These are phyloP conservation scores for Trametes hirsuta DNA, from an alignment of 1,284 basidiomycete species.

Conservation along the genomic window DNA sequence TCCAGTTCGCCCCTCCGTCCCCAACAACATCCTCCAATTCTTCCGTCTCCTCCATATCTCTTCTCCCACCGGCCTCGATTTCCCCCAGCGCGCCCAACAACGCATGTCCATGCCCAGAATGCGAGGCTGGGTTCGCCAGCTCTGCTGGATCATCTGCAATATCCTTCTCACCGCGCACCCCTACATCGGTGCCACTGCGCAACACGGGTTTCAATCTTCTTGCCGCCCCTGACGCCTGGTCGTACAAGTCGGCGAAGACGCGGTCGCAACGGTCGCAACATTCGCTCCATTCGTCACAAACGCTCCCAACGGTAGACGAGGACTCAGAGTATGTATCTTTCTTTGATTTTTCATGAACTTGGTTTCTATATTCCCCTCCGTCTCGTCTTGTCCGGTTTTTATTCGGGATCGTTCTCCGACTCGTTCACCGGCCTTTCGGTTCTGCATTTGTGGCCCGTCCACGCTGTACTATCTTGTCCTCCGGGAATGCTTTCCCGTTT, in stretches of 20 bases:
- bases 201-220: slow-evolving; percentile 35
- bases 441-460: background rate
- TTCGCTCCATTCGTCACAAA: slow-evolving; percentile 17
- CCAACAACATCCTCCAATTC: slow-evolving; percentile 21
- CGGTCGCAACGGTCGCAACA: slow-evolving; percentile 4
- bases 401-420: background rate
- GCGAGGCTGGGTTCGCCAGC: background rate
- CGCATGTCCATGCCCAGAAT: slow-evolving; percentile 10
- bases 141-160: background rate
- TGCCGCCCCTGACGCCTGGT: slow-evolving; percentile 37
- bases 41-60: slow-evolving; percentile 20
- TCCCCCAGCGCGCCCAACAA: background rate
- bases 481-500: background rate
- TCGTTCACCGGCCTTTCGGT: background rate
- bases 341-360: slow-evolving; percentile 27
- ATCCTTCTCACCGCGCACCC: slow-evolving; percentile 27
- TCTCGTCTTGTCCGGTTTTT: background rate
- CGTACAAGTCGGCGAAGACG: slow-evolving; percentile 15
- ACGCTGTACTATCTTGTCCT: background rate
- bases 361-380: background rate
- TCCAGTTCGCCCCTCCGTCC: slow-evolving; percentile 14
- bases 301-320: slow-evolving; percentile 34
- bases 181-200: slow-evolving; percentile 1
- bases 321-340: slow-evolving; percentile 36
- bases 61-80: slow-evolving; percentile 6